Evolutionary conservation across 2,329 filamentous ascomycete genomes (phyloP).

Genomic region (Ascochyta fabae): DNA sequence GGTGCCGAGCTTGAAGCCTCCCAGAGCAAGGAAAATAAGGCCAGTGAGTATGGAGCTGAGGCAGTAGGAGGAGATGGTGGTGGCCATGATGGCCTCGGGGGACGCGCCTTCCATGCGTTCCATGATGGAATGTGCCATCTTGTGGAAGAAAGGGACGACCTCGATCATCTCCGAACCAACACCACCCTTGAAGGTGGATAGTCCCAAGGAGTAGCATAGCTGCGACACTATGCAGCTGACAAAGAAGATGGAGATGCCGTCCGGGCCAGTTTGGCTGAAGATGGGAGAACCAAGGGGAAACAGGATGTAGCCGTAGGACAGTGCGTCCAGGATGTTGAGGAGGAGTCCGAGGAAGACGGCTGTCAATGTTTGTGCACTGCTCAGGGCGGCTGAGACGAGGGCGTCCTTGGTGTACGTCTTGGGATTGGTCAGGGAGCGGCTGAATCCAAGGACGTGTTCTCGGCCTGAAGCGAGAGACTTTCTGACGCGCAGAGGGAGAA

Average conservation of each 20-base stretch:
- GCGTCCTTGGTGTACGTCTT: slow-evolving; percentile 73
- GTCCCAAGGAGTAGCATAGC: slow-evolving; percentile 81
- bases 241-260: slow-evolving; percentile 98
- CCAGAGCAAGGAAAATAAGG: slow-evolving; percentile 89
- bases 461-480: slow-evolving; percentile 26
- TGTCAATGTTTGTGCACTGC: slow-evolving; percentile 75
- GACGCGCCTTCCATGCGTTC: slow-evolving; percentile 78
- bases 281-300: slow-evolving; percentile 89
- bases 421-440: slow-evolving; percentile 60
- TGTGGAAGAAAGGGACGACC: slow-evolving; percentile 98
- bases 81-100: slow-evolving; percentile 86
- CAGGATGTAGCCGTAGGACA: slow-evolving; percentile 89
- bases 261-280: slow-evolving; percentile 84
- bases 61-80: slow-evolving; percentile 90
- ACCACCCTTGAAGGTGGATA: slow-evolving; percentile 87
- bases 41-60: slow-evolving; percentile 91
- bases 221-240: slow-evolving; percentile 96
- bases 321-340: slow-evolving; percentile 89
- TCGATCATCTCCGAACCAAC: slow-evolving; percentile 98
- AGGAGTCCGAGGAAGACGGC: slow-evolving; percentile 87
- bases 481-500: slow-evolving; percentile 26
- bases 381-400: slow-evolving; percentile 68
- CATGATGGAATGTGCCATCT: slow-evolving; percentile 92
- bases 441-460: slow-evolving; percentile 28
- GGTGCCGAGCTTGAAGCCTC: slow-evolving; percentile 83